Evolutionary conservation across 1,284 basidiomycete species (phyloP).

Genomic region (Vanrija sp.): DNA sequence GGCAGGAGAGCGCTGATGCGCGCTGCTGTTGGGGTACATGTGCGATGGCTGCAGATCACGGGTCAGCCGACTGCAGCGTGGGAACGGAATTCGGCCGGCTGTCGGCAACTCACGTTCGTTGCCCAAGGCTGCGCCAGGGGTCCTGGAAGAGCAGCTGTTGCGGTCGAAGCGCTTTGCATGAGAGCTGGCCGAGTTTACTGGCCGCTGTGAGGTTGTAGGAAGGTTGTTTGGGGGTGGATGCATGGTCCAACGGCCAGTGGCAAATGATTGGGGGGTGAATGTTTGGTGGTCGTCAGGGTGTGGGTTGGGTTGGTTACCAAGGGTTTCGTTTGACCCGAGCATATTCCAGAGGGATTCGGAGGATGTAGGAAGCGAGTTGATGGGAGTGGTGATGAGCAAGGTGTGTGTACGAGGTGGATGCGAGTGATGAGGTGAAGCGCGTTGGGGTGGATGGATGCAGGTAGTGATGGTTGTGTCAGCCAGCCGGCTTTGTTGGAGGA

Average conservation of each 20-base stretch:
- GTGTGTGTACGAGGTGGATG: neutral
- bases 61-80: no score
- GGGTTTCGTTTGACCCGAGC: neutral
- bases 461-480: constrained; percentile 1
- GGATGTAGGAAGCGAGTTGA: neutral
- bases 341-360: no score
- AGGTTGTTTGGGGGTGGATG: constrained; percentile 3
- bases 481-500: no score
- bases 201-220: neutral
- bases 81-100: neutral
- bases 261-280: neutral
- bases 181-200: neutral
- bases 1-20: constrained; percentile 28
- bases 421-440: neutral
- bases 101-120: constrained; percentile 18
- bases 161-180: constrained; percentile 28
- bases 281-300: no score
- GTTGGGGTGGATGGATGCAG: neutral
- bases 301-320: neutral
- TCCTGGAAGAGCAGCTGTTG: constrained; percentile 17
- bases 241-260: neutral
- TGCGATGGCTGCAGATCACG: constrained; percentile 6
- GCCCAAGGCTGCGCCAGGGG: constrained; percentile 26
- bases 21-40: constrained; percentile 26
- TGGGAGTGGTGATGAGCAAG: neutral